phyloP scores from a whole-genome alignment of 305 asterid genomes.

The Solanum hybrid region DNA sequence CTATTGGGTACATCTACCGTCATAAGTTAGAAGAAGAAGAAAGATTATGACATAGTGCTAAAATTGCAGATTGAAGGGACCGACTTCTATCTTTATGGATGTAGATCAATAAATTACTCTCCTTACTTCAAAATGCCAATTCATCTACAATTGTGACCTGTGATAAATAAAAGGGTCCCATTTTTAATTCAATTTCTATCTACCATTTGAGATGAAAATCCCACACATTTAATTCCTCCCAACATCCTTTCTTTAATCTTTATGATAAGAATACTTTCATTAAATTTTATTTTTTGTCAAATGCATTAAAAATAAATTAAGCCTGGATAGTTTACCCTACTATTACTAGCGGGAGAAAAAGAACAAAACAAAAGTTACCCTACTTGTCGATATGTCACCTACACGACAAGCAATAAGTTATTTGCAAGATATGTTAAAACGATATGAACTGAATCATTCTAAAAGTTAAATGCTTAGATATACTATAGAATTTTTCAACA shows the following conservation, averaged over 20 bases:
- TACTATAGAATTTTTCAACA: neutral
- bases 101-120: constrained; percentile 1
- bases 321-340: neutral
- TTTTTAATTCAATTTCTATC: neutral
- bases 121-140: neutral
- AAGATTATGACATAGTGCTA: constrained; percentile 1
- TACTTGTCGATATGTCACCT: neutral
- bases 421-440: neutral
- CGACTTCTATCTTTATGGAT: neutral
- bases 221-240: neutral
- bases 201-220: neutral
- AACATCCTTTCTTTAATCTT: neutral
- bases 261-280: neutral
- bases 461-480: neutral
- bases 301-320: neutral
- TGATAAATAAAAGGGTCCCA: neutral
- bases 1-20: neutral
- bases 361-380: neutral
- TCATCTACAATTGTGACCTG: neutral
- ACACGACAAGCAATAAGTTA: neutral
- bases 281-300: neutral
- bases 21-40: neutral
- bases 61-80: neutral
- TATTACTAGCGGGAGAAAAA: neutral
- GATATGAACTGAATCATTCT: neutral